Evolutionary conservation across 148 eudicot species (phyloP).

Genomic region (Agrostemma githago): DNA sequence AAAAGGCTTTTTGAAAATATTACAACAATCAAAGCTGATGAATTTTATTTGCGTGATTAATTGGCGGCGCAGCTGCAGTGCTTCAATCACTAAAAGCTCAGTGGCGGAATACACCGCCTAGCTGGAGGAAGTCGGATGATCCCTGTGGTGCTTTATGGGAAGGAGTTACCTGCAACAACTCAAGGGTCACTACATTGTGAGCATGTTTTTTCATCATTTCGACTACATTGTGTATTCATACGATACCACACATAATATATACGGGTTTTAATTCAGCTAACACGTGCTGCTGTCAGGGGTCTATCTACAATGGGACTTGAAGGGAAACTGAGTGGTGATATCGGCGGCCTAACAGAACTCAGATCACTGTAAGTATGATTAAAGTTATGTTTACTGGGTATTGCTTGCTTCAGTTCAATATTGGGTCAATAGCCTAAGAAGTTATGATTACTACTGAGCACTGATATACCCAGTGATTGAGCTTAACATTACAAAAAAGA

Average conservation of each 20-base stretch:
- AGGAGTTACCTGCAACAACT: constrained; percentile 66
- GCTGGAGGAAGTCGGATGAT: constrained; percentile 69
- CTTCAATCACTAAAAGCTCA: constrained; percentile 58
- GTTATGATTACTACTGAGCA: neutral
- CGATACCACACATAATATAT: neutral
- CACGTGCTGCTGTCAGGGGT: constrained; percentile 41
- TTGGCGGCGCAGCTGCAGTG: constrained; percentile 44
- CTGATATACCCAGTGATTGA: neutral
- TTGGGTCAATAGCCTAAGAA: neutral
- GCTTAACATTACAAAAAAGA: neutral
- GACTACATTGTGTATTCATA: neutral
- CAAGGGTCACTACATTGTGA: constrained; percentile 71
- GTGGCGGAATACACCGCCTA: constrained; percentile 76
- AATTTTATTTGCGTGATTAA: neutral
- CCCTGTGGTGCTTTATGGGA: constrained; percentile 82
- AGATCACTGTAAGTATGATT: constrained; percentile 60
- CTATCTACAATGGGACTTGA: constrained; percentile 76
- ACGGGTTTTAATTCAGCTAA: neutral
- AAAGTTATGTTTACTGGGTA: neutral
- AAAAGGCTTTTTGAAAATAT: neutral
- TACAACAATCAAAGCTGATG: neutral
- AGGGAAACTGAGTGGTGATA: constrained; percentile 71
- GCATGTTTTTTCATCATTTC: constrained; percentile 18
- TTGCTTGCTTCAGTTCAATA: neutral
- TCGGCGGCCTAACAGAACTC: constrained; percentile 70